These are phyloP conservation scores for Lodderomyces parapsilosis DNA, from an alignment of 1,139 yeast species.

Conservation along the genomic window DNA sequence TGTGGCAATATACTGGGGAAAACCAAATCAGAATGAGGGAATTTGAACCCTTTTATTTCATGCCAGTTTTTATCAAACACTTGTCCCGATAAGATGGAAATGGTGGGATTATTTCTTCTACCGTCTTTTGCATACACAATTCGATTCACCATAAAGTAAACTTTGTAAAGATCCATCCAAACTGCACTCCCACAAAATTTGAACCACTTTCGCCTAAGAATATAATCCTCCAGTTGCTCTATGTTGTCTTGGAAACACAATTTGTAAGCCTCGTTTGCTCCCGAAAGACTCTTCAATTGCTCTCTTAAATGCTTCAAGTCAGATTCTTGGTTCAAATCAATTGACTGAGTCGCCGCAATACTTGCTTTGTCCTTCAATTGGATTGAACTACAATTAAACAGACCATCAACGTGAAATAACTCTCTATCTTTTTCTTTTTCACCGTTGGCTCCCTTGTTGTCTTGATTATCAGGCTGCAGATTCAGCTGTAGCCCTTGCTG, in stretches of 20 bases:
- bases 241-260: constrained; percentile 14
- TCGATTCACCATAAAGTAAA: constrained; percentile 32
- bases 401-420: neutral
- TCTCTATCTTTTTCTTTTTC: neutral
- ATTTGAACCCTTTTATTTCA: constrained; percentile 21
- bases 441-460: neutral
- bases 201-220: constrained; percentile 26
- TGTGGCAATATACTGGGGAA: constrained; percentile 30
- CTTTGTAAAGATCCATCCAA: constrained; percentile 33
- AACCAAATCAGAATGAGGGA: constrained; percentile 19
- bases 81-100: constrained; percentile 27
- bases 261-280: constrained; percentile 6
- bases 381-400: neutral
- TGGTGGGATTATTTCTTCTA: constrained; percentile 21
- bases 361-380: neutral
- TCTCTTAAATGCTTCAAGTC: constrained; percentile 11
- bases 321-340: constrained; percentile 10
- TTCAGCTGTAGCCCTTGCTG: neutral
- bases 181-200: constrained; percentile 34
- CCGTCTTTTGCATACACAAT: constrained; percentile 25
- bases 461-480: neutral
- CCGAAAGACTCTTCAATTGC: constrained; percentile 9
- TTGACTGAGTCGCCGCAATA: constrained; percentile 7
- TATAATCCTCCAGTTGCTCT: constrained; percentile 14
- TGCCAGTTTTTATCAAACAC: constrained; percentile 28